Evolutionary conservation across 495 filamentous ascomycete genomes (phyloP).

Genomic region (Emericellopsis terricola): DNA sequence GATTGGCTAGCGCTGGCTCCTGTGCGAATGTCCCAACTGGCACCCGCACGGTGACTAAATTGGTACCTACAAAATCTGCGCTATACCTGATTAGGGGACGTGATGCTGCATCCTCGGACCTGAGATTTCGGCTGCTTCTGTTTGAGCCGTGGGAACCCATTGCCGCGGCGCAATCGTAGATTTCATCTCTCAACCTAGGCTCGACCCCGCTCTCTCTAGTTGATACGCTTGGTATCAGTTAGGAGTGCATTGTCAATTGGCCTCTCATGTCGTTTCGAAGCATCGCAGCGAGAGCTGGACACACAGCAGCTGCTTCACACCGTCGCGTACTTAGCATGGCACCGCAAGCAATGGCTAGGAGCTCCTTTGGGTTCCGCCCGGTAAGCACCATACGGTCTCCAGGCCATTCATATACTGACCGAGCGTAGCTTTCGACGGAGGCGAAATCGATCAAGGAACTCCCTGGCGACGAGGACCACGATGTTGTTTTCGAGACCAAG

Average conservation of each 20-base stretch:
- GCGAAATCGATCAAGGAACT: slow-evolving; percentile 30
- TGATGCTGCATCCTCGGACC: not conserved
- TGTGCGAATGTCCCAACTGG: not conserved
- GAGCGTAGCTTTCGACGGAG: slow-evolving; percentile 40
- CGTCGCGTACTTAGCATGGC: slow-evolving; percentile 6
- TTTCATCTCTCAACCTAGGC: not conserved
- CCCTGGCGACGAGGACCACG: slow-evolving; percentile 57
- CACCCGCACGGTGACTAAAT: no score
- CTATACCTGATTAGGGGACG: no score
- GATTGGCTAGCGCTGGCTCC: not conserved
- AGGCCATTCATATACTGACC: no score
- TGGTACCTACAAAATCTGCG: no score
- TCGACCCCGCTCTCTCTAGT: not conserved
- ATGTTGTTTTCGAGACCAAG: slow-evolving; percentile 76
- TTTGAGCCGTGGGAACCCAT: not conserved
- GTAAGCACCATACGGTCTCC: not conserved
- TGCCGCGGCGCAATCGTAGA: not conserved
- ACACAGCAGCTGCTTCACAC: slow-evolving; percentile 18
- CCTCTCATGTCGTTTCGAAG: slow-evolving; percentile 24
- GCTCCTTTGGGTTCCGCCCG: not conserved
- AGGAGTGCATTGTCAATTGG: slow-evolving; percentile 1
- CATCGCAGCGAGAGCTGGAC: slow-evolving; percentile 19
- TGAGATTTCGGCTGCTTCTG: not conserved
- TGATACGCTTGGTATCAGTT: not conserved
- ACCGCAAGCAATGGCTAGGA: slow-evolving; percentile 1